phyloP scores from a whole-genome alignment of 208 protist genomes.

The Leishmania turanica region DNA sequence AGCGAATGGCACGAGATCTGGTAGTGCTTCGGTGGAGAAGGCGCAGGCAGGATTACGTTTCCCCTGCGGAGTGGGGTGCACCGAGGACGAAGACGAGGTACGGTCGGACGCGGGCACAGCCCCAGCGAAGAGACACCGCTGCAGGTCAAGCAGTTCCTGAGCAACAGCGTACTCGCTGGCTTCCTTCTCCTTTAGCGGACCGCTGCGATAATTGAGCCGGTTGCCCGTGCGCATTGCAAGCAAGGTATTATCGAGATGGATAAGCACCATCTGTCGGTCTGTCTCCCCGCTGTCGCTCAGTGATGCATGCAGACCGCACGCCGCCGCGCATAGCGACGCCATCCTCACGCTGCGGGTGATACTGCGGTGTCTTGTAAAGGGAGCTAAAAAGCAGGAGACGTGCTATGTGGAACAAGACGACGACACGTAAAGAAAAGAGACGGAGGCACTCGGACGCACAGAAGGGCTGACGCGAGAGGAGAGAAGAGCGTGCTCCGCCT shows the following conservation, averaged over 20 bases:
- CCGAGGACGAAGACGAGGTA: conserved; percentile 10
- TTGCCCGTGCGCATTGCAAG: conserved; percentile 27
- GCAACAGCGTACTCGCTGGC: conserved; percentile 11
- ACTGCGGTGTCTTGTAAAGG: background rate
- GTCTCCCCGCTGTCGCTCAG: conserved; percentile 21
- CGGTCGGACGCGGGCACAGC: conserved; percentile 21
- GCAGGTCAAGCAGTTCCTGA: conserved; percentile 18
- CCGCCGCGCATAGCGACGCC: background rate
- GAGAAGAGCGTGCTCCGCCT: background rate
- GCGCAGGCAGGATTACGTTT: background rate
- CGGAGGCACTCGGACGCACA: background rate
- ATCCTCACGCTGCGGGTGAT: background rate
- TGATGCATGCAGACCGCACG: background rate
- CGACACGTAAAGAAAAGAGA: background rate
- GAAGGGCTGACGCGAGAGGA: background rate
- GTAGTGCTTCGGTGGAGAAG: background rate
- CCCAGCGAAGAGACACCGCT: conserved; percentile 28
- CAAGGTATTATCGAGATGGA: conserved; percentile 30
- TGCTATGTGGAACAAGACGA: background rate
- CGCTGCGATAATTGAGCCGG: conserved; percentile 12
- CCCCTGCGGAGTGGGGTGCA: background rate
- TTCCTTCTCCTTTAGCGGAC: conserved; percentile 1
- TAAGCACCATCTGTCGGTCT: conserved; percentile 34
- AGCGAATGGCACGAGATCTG: background rate
- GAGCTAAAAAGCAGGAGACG: background rate